phyloP scores from a whole-genome alignment of 2,329 filamentous ascomycete genomes.

The Fusarium ramigenum region DNA sequence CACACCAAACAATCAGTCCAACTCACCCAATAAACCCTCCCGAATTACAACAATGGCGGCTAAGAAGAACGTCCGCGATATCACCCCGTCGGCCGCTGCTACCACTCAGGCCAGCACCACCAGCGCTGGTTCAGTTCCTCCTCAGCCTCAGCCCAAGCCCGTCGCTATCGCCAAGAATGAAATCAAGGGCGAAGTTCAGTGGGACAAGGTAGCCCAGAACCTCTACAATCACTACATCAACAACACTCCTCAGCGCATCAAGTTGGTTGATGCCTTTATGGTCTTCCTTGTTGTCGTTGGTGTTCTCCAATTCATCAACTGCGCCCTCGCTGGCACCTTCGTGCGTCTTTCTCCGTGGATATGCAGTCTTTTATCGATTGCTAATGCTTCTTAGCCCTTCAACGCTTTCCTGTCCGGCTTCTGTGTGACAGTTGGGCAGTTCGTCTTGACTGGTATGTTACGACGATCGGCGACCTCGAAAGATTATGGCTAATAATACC shows the following conservation, averaged over 20 bases:
- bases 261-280: slow-evolving; percentile 93
- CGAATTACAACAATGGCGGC: slow-evolving; percentile 55
- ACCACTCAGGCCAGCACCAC: slow-evolving; percentile 44
- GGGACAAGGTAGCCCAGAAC: slow-evolving; percentile 70
- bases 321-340: slow-evolving; percentile 90
- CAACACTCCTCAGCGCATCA: slow-evolving; percentile 87
- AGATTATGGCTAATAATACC: slow-evolving; percentile 9
- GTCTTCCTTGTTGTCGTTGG: slow-evolving; percentile 86
- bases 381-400: slow-evolving; percentile 76
- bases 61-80: slow-evolving; percentile 56
- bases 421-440: slow-evolving; percentile 93
- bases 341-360: slow-evolving; percentile 64
- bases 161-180: slow-evolving; percentile 36
- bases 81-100: slow-evolving; percentile 47
- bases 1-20: neutral
- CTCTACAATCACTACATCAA: slow-evolving; percentile 82
- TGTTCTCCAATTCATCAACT: slow-evolving; percentile 93
- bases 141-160: slow-evolving; percentile 34
- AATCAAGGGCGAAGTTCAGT: slow-evolving; percentile 46
- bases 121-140: slow-evolving; percentile 41
- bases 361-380: neutral
- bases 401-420: slow-evolving; percentile 98
- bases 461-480: neutral
- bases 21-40: neutral
- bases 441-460: slow-evolving; percentile 87